These are phyloP conservation scores for Calonectria pteridis DNA, from an alignment of 2,329 filamentous ascomycete genomes.

Conservation along the genomic window DNA sequence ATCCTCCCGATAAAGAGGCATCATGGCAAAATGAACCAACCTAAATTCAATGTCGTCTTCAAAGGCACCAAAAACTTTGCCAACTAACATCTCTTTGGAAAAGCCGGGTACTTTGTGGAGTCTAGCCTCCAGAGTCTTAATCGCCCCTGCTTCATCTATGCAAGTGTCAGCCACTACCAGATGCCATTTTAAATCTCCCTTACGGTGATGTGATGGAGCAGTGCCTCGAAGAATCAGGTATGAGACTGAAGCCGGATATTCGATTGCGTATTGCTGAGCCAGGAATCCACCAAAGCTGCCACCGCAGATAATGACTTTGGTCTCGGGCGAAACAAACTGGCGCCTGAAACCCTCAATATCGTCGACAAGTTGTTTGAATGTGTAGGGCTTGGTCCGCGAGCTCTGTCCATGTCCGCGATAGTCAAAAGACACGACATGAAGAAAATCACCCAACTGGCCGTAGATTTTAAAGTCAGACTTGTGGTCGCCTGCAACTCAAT, in stretches of 20 bases:
- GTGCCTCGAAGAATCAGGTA: constrained; percentile 34
- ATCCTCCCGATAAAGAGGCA: constrained; percentile 33
- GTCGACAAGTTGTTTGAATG: constrained; percentile 34
- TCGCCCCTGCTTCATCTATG: constrained; percentile 35
- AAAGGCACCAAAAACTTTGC: constrained; percentile 35
- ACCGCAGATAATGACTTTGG: constrained; percentile 30
- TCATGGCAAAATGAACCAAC: constrained; percentile 36
- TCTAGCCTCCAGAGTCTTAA: constrained; percentile 25
- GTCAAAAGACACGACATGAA: constrained; percentile 34
- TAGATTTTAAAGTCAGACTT: constrained; percentile 31
- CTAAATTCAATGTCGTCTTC: constrained; percentile 28
- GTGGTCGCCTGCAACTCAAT: constrained; percentile 24
- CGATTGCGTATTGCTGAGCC: constrained; percentile 35
- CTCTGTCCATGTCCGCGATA: constrained; percentile 35
- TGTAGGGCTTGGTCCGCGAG: constrained; percentile 35
- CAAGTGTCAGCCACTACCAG: not conserved
- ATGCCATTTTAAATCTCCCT: not conserved
- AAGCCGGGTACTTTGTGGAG: constrained; percentile 30
- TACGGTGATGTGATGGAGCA: constrained; percentile 34
- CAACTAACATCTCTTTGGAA: constrained; percentile 28
- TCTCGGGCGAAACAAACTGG: constrained; percentile 21
- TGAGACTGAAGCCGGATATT: constrained; percentile 23
- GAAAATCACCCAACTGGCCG: constrained; percentile 18
- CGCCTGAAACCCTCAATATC: constrained; percentile 30
- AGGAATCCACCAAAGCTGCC: constrained; percentile 37